Percentiles rank a stretch among this genome's conserved stretches.
These are phyloP conservation scores for Ophiostoma ips DNA, from an alignment of 2,329 filamentous ascomycete species.

Conservation along the genomic window DNA sequence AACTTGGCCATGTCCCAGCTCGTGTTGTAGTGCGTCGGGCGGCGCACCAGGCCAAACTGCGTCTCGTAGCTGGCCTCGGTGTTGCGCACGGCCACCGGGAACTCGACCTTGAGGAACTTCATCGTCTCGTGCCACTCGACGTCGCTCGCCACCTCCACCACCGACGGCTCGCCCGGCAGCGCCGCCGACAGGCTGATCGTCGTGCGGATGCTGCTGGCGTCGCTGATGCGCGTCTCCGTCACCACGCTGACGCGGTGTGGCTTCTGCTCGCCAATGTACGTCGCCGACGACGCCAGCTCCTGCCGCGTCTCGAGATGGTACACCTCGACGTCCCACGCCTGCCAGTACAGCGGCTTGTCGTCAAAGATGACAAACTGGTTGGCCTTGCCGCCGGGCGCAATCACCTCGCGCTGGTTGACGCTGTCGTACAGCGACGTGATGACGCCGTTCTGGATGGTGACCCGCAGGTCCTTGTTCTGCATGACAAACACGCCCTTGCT, in stretches of 20 bases:
- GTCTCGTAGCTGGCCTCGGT: slow-evolving; percentile 93
- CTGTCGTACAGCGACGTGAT: slow-evolving; percentile 79
- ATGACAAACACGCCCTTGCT: slow-evolving; percentile 57
- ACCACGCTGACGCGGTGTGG: slow-evolving; percentile 67
- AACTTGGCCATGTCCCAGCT: slow-evolving; percentile 74
- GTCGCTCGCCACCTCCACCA: slow-evolving; percentile 66
- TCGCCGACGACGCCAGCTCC: slow-evolving; percentile 55
- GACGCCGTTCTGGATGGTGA: slow-evolving; percentile 59
- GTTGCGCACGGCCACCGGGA: slow-evolving; percentile 81
- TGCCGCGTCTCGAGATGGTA: slow-evolving; percentile 81
- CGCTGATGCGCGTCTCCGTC: slow-evolving; percentile 77
- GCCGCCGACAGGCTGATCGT: slow-evolving; percentile 67
- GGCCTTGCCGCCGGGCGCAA: slow-evolving; percentile 60
- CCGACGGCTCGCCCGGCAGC: slow-evolving; percentile 48
- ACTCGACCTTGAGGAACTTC: slow-evolving; percentile 98
- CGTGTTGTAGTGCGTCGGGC: slow-evolving; percentile 97
- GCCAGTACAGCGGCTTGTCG: slow-evolving; percentile 94
- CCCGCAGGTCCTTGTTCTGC: slow-evolving; percentile 60
- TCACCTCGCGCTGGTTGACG: slow-evolving; percentile 57
- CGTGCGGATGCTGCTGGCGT: slow-evolving; percentile 72
- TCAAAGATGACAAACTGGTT: slow-evolving; percentile 93
- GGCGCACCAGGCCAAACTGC: slow-evolving; percentile 75
- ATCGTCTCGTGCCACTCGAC: slow-evolving; percentile 97
- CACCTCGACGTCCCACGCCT: slow-evolving; percentile 96
- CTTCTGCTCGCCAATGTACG: slow-evolving; percentile 56